Conservation (phyloP, 148 eudicot genomes). For the Persicaria maculosa region DNA sequence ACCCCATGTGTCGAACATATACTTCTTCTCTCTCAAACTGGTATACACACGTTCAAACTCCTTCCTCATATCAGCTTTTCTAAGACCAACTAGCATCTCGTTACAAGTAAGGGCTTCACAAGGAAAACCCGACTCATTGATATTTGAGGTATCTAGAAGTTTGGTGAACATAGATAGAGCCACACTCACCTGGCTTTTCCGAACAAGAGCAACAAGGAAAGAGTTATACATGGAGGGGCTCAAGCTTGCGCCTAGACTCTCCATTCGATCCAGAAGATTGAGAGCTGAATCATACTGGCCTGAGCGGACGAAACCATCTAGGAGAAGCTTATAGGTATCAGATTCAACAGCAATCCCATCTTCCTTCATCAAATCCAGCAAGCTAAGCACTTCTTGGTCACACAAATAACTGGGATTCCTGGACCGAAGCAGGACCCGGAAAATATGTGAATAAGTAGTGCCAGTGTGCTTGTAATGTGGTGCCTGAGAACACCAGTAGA, state of each 20-base stretch:
- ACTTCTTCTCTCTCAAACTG: conserved; percentile 38
- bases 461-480: conserved; percentile 56
- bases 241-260: conserved; percentile 32
- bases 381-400: conserved; percentile 29
- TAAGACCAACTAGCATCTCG: conserved; percentile 78
- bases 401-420: conserved; percentile 20
- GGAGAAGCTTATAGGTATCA: conserved; percentile 45
- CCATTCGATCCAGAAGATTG: conserved; percentile 51
- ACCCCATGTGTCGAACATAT: conserved; percentile 53
- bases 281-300: conserved; percentile 63
- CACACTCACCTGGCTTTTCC: conserved; percentile 36
- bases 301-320: conserved; percentile 53
- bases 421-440: conserved; percentile 36
- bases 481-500: conserved; percentile 54
- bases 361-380: conserved; percentile 45
- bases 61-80: conserved; percentile 46
- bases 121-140: conserved; percentile 19
- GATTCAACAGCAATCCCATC: conserved; percentile 53
- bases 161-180: conserved; percentile 53
- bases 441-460: conserved; percentile 45
- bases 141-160: conserved; percentile 32
- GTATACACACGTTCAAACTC: conserved; percentile 45
- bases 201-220: conserved; percentile 50
- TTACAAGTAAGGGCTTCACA: conserved; percentile 58
- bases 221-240: conserved; percentile 45